Conservation (phyloP, 2,329 filamentous ascomycete species). For the Fusarium incarnatum region DNA sequence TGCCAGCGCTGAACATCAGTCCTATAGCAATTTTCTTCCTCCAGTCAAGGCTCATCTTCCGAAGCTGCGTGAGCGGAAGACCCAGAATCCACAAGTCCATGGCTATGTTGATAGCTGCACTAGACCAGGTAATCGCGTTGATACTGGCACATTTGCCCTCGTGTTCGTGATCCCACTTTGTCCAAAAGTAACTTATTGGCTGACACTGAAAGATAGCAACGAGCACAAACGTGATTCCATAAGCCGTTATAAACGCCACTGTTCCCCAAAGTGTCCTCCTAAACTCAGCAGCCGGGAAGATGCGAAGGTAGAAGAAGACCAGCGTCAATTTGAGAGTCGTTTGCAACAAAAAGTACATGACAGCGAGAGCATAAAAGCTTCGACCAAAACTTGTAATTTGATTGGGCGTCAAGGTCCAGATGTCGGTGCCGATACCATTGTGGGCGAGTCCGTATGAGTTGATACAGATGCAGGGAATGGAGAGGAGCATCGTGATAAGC, state of each 20-base stretch:
- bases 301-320: constrained; percentile 65
- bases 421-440: constrained; percentile 61
- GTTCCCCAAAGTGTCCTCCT: constrained; percentile 57
- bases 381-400: constrained; percentile 58
- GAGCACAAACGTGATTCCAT: constrained; percentile 57
- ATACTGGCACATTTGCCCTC: constrained; percentile 61
- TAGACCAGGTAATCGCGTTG: constrained; percentile 62
- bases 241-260: constrained; percentile 53
- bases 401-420: constrained; percentile 60
- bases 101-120: constrained; percentile 63
- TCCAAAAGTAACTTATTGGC: constrained; percentile 65
- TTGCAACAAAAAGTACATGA: constrained; percentile 61
- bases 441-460: constrained; percentile 47
- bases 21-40: constrained; percentile 61
- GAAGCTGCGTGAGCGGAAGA: constrained; percentile 61
- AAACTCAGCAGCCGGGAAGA: constrained; percentile 59
- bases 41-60: constrained; percentile 56
- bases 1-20: constrained; percentile 64
- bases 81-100: constrained; percentile 65
- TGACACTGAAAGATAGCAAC: constrained; percentile 62
- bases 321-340: constrained; percentile 63
- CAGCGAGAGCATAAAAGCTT: constrained; percentile 57
- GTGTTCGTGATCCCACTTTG: constrained; percentile 61
- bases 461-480: constrained; percentile 48
- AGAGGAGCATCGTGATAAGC: constrained; percentile 44